Percentiles rank a stretch among this genome's conserved stretches.
phyloP scores from a whole-genome alignment of 2,329 filamentous ascomycete genomes.

The Grosmannia serpens region DNA sequence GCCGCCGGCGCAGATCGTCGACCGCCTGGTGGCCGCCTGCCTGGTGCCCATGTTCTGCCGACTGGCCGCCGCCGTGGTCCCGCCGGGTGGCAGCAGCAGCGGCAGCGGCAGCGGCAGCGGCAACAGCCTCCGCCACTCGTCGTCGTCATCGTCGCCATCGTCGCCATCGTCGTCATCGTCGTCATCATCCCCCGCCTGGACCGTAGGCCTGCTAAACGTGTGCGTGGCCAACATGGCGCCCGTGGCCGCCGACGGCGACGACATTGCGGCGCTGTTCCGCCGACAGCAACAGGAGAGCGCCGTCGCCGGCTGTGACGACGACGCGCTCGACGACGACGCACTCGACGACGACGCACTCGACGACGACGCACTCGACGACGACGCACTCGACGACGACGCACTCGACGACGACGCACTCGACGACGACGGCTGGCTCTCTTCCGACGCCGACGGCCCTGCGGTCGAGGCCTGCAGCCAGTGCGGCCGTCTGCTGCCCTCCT shows the following conservation, averaged over 20 bases:
- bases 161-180: not conserved
- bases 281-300: not conserved
- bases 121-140: not conserved
- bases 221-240: conserved; percentile 72
- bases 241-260: conserved; percentile 18
- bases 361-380: not conserved
- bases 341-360: not conserved
- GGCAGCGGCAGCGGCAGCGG: conserved; percentile 13
- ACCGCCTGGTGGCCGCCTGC: conserved; percentile 14
- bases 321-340: not conserved
- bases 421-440: not conserved
- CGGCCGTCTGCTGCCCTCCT: not conserved
- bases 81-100: conserved; percentile 13
- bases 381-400: not conserved
- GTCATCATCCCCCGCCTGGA: conserved; percentile 38
- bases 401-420: not conserved
- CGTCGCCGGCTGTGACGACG: not conserved
- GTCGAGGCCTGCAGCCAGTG: not conserved
- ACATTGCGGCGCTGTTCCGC: not conserved
- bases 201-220: conserved; percentile 72
- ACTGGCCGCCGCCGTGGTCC: conserved; percentile 11
- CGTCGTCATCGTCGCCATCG: not conserved
- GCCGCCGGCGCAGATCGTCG: conserved; percentile 5
- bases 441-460: not conserved
- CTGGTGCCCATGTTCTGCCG: conserved; percentile 13